Conservation (phyloP, 176 grass and related monocot species). For the Coix lacrymajobi region DNA sequence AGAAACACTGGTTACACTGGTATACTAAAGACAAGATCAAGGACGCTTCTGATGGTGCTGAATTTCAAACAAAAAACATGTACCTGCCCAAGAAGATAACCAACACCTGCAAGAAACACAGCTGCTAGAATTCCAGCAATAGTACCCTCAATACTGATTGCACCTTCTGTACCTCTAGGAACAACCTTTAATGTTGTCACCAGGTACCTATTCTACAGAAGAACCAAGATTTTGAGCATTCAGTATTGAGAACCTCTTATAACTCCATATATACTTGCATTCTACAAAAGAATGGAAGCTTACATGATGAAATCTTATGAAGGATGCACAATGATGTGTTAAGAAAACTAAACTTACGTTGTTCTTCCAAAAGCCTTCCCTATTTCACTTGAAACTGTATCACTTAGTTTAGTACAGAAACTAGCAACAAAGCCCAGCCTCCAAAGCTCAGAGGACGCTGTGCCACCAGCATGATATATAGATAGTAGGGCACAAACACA, state of each 20-base stretch:
- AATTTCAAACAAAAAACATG: not conserved
- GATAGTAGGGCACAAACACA: slow-evolving; percentile 75
- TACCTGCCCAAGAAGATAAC: slow-evolving; percentile 79
- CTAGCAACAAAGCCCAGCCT: slow-evolving; percentile 89
- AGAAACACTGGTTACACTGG: not conserved
- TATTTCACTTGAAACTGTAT: slow-evolving; percentile 93
- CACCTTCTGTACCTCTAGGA: slow-evolving; percentile 86
- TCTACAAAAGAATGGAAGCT: not conserved
- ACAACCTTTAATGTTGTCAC: slow-evolving; percentile 89
- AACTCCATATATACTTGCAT: not conserved
- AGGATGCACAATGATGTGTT: not conserved
- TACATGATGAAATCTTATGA: not conserved
- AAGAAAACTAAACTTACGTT: slow-evolving; percentile 50
- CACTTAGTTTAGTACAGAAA: slow-evolving; percentile 92
- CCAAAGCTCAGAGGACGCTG: slow-evolving; percentile 51
- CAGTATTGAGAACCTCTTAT: not conserved
- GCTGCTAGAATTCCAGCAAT: slow-evolving; percentile 76
- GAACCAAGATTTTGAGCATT: slow-evolving; percentile 12
- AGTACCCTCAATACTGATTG: slow-evolving; percentile 85
- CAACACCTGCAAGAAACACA: slow-evolving; percentile 54
- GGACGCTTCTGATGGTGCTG: not conserved
- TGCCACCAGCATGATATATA: slow-evolving; percentile 55
- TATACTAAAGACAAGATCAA: not conserved
- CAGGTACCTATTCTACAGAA: slow-evolving; percentile 81
- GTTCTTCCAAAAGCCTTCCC: slow-evolving; percentile 90